phyloP scores from a whole-genome alignment of 2,329 filamentous ascomycete species.

The Didymella pomorum region DNA sequence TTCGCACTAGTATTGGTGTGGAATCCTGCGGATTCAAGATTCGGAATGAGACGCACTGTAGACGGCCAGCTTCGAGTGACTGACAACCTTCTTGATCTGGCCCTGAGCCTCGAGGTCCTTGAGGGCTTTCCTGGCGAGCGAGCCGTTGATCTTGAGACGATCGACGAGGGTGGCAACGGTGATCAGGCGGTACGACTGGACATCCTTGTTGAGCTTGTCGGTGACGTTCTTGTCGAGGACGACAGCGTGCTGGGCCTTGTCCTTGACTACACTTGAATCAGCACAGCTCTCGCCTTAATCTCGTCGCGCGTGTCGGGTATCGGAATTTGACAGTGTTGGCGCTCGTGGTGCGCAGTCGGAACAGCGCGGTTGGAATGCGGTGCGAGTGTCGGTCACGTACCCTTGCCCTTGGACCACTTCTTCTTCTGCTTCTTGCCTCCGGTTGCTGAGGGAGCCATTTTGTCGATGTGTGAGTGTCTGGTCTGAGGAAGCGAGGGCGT shows the following conservation, averaged over 20 bases:
- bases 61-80: slow-evolving; percentile 97
- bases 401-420: slow-evolving; percentile 76
- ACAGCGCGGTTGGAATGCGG: background rate
- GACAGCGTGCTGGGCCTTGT: slow-evolving; percentile 99
- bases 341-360: background rate
- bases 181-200: slow-evolving; percentile 99
- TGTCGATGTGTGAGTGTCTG: slow-evolving; percentile 22
- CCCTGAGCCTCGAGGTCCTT: slow-evolving; percentile 97
- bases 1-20: no score
- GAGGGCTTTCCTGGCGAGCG: slow-evolving; percentile 87
- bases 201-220: slow-evolving; percentile 99
- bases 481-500: slow-evolving; percentile 9
- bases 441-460: slow-evolving; percentile 61
- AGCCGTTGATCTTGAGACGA: slow-evolving; percentile 99
- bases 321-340: background rate
- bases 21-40: no score
- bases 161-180: slow-evolving; percentile 98
- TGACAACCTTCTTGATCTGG: slow-evolving; percentile 96
- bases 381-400: slow-evolving; percentile 50
- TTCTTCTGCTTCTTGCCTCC: slow-evolving; percentile 84
- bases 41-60: slow-evolving; percentile 85
- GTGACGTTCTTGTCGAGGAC: slow-evolving; percentile 97
- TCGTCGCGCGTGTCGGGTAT: background rate
- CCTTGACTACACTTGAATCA: slow-evolving; percentile 79
- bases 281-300: slow-evolving; percentile 20